These are phyloP conservation scores for Saksenaea oblongispora DNA, from an alignment of 371 early-diverging fungal genomes.

Conservation along the genomic window DNA sequence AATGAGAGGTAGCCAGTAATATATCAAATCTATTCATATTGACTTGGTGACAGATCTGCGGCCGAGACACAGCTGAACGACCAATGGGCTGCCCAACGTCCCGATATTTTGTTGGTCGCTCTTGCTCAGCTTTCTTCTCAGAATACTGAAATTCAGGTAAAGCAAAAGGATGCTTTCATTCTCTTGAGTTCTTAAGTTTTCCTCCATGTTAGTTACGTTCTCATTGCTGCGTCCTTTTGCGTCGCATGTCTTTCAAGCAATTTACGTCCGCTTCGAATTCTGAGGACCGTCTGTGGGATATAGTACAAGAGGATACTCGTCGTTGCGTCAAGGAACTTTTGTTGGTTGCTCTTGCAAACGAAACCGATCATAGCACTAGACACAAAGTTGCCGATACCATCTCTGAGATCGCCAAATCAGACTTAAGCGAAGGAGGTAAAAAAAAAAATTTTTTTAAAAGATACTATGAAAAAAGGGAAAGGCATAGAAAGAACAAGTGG, in stretches of 20 bases:
- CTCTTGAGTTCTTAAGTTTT: too few species aligned
- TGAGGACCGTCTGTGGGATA: conserved; percentile 70
- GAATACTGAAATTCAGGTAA: conserved; percentile 58
- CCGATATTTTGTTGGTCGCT: conserved; percentile 67
- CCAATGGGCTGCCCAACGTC: conserved; percentile 71
- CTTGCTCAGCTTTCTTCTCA: conserved; percentile 64
- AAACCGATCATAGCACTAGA: conserved; percentile 71
- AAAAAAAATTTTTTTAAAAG: conserved; percentile 1
- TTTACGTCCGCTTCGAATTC: conserved; percentile 46
- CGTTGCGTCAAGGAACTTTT: conserved; percentile 71
- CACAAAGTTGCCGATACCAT: conserved; percentile 93
- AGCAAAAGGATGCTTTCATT: too few species aligned
- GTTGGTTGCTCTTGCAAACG: conserved; percentile 74
- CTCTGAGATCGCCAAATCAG: conserved; percentile 81
- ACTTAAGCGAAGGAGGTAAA: conserved; percentile 66
- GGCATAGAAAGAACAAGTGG: background rate
- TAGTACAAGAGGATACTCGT: conserved; percentile 65
- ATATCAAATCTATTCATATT: background rate
- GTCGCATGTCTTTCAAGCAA: conserved; percentile 81
- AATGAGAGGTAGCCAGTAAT: conserved; percentile 32
- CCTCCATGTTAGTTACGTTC: conserved; percentile 74
- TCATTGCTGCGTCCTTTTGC: conserved; percentile 85
- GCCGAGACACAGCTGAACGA: conserved; percentile 76
- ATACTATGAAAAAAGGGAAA: background rate
- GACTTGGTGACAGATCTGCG: conserved; percentile 53